Conservation (phyloP, 2,329 filamentous ascomycete genomes). For the Arthrobotrys entomopaga region DNA sequence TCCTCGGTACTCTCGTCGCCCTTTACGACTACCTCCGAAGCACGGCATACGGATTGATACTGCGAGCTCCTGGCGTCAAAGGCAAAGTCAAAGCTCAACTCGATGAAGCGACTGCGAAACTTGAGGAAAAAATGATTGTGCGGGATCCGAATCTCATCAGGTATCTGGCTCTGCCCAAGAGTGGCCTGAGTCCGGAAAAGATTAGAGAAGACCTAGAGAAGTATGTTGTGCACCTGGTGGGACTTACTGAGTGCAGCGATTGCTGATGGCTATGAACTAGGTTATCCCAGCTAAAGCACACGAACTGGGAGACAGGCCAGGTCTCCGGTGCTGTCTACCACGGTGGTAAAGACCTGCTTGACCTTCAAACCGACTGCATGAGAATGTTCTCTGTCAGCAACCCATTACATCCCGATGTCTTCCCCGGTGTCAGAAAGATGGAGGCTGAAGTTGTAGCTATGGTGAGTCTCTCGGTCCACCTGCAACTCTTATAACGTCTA, state of each 20-base stretch:
- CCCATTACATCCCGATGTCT: slow-evolving; percentile 97
- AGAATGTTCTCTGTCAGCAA: slow-evolving; percentile 94
- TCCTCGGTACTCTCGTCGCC: slow-evolving; percentile 80
- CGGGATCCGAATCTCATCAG: slow-evolving; percentile 75
- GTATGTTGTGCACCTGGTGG: slow-evolving; percentile 26
- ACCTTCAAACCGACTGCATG: slow-evolving; percentile 91
- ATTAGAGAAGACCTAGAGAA: slow-evolving; percentile 81
- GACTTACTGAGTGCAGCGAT: too few species aligned
- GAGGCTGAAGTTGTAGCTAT: slow-evolving; percentile 97
- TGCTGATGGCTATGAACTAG: slow-evolving; percentile 22
- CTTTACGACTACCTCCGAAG: slow-evolving; percentile 77
- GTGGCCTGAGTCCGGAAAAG: slow-evolving; percentile 82
- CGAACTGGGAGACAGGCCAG: slow-evolving; percentile 93
- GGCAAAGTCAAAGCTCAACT: slow-evolving; percentile 86
- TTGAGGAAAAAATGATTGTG: slow-evolving; percentile 85
- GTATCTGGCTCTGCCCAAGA: slow-evolving; percentile 80
- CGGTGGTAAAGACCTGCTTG: slow-evolving; percentile 81
- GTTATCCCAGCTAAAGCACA: slow-evolving; percentile 88
- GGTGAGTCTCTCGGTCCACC: slow-evolving; percentile 67
- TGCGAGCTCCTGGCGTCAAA: slow-evolving; percentile 85
- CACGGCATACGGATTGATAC: slow-evolving; percentile 83
- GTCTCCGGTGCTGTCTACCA: slow-evolving; percentile 97
- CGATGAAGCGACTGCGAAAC: slow-evolving; percentile 78
- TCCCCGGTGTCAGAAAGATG: slow-evolving; percentile 98
- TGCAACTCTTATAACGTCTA: background rate